These are phyloP conservation scores for Parathielavia appendiculata DNA, from an alignment of 495 filamentous ascomycete species.

Conservation along the genomic window DNA sequence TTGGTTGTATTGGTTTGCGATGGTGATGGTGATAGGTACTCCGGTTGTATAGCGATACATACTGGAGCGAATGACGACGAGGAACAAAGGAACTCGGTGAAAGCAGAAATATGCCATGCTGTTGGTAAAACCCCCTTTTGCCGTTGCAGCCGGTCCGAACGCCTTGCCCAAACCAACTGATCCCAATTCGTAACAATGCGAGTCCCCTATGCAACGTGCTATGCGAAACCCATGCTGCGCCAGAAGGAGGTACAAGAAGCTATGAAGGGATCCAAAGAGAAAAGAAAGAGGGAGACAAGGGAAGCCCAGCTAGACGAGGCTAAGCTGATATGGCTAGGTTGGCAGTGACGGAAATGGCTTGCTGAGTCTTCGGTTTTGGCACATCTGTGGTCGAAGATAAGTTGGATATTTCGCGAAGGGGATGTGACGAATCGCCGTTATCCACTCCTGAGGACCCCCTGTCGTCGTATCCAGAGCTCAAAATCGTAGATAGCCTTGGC, in stretches of 20 bases:
- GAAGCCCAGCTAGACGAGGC: background rate
- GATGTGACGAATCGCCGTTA: background rate
- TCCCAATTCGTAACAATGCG: conserved; percentile 7
- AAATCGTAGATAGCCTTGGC: conserved; percentile 35
- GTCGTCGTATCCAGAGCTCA: conserved; percentile 25
- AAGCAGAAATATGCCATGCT: conserved; percentile 14
- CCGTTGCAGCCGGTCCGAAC: conserved; percentile 9
- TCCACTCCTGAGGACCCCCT: conserved; percentile 1
- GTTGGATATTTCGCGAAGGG: conserved; percentile 15
- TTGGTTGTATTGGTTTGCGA: conserved; percentile 3
- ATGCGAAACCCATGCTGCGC: conserved; percentile 9
- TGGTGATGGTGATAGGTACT: conserved; percentile 1
- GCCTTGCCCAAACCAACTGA: conserved; percentile 7
- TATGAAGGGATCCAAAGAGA: background rate
- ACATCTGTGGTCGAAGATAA: background rate
- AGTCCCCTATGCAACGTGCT: conserved; percentile 8
- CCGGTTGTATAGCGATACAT: background rate
- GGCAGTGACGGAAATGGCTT: background rate
- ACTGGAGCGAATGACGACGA: background rate
- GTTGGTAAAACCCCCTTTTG: conserved; percentile 11
- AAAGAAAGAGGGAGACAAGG: background rate
- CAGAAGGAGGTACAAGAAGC: background rate
- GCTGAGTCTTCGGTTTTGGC: background rate
- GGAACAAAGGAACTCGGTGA: background rate
- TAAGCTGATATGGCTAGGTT: conserved; percentile 1